Evolutionary conservation across 768 basidiomycete species (phyloP).

Genomic region (Chalciporus piperatus): DNA sequence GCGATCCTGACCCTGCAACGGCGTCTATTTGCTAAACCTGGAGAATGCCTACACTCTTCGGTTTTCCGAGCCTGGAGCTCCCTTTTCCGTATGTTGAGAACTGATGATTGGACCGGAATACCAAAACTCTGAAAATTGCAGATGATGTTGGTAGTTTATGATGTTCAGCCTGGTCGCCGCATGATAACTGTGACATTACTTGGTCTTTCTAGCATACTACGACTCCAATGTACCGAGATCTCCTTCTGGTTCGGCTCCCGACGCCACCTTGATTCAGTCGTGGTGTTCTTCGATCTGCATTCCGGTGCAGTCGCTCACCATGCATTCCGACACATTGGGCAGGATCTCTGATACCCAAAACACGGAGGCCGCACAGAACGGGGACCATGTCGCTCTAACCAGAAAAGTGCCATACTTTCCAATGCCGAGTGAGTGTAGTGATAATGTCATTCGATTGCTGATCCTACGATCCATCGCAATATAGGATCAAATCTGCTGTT

Average conservation of each 20-base stretch:
- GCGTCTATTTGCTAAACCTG: conserved; percentile 4
- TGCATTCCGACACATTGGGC: conserved; percentile 4
- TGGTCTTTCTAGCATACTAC: neutral
- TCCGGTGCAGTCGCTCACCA: conserved; percentile 7
- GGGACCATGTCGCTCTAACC: neutral
- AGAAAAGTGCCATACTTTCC: conserved; percentile 3
- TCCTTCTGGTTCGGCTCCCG: no score
- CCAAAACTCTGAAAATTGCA: neutral
- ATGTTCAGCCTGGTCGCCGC: neutral
- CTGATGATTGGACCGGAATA: neutral
- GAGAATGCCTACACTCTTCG: neutral
- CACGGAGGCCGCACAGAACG: conserved; percentile 7
- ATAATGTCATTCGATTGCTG: neutral
- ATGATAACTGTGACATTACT: neutral
- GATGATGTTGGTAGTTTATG: neutral
- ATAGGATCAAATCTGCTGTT: conserved; percentile 10
- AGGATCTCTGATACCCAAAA: conserved; percentile 12
- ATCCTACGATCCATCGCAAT: neutral
- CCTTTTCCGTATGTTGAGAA: conserved; percentile 13
- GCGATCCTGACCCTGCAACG: conserved; percentile 11
- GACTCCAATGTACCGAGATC: no score
- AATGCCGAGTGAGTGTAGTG: neutral
- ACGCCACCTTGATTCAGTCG: neutral
- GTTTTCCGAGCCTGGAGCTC: neutral
- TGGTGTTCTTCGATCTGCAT: neutral